Conservation (phyloP, 768 basidiomycete genomes). For the Suillus variegatus region DNA sequence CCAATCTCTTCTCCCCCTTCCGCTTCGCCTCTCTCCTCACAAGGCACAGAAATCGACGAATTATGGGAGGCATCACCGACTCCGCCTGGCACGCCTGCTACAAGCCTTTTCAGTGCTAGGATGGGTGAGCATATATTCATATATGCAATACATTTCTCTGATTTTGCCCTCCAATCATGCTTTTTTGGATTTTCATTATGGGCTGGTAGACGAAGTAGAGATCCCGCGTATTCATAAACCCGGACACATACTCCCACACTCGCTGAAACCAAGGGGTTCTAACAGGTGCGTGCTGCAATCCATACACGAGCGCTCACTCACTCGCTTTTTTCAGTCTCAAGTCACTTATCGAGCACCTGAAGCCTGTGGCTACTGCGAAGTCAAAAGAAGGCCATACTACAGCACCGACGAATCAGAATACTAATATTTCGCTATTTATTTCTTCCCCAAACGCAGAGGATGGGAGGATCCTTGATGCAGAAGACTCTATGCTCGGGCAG, state of each 20-base stretch:
- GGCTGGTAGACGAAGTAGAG: conserved; percentile 45
- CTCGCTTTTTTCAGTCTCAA: background rate
- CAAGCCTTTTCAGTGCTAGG: conserved; percentile 43
- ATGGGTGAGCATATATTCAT: conserved; percentile 43
- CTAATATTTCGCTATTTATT: no score
- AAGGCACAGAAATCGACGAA: conserved; percentile 51
- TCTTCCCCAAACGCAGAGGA: background rate
- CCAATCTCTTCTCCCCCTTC: conserved; percentile 46
- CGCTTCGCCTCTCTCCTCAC: conserved; percentile 34
- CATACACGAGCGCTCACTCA: background rate
- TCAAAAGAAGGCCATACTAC: background rate
- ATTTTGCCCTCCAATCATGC: conserved; percentile 1
- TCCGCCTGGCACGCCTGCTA: conserved; percentile 44
- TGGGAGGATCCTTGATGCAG: background rate
- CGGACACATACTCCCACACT: conserved; percentile 28
- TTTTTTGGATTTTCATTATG: conserved; percentile 1
- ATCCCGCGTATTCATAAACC: conserved; percentile 55
- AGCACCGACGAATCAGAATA: background rate
- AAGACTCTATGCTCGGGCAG: conserved; percentile 25
- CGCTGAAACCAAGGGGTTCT: no score
- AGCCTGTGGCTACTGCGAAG: background rate
- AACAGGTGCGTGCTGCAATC: background rate
- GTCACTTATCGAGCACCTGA: background rate
- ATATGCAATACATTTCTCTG: background rate
- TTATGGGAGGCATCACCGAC: conserved; percentile 48